Evolutionary conservation across 1,284 basidiomycete species (phyloP).

Genomic region (Trichosporon sp.): DNA sequence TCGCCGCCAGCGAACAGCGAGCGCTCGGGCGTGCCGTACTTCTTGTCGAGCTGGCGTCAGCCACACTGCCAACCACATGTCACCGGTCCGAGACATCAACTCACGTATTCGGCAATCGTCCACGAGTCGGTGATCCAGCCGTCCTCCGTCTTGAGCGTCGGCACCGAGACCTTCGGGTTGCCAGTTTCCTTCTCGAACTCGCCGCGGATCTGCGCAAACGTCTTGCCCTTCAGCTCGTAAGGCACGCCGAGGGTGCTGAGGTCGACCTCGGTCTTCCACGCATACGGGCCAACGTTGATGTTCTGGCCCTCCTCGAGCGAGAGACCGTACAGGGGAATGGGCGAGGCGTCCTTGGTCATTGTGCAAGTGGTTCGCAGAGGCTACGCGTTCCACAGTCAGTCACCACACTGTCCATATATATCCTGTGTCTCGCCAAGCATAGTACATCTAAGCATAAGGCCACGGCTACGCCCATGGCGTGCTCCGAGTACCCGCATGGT

Average conservation of each 20-base stretch:
- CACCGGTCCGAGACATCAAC: not conserved
- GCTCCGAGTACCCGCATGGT: not conserved
- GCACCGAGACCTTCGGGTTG: conserved; percentile 34
- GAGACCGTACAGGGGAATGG: conserved; percentile 9
- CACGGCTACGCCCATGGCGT: not conserved
- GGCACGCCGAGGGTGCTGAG: conserved; percentile 26
- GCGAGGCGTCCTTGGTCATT: conserved; percentile 1
- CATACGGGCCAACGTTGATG: conserved; percentile 16
- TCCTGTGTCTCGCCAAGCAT: too few relatives aligned
- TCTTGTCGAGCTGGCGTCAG: conserved; percentile 26
- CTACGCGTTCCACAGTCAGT: too few relatives aligned
- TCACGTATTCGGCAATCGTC: conserved; percentile 33
- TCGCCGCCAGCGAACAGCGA: conserved; percentile 26
- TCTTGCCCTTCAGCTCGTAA: conserved; percentile 14
- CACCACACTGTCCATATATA: too few relatives aligned
- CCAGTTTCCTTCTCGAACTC: conserved; percentile 25
- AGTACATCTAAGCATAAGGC: not conserved
- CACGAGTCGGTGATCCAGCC: conserved; percentile 32
- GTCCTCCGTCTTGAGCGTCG: conserved; percentile 25
- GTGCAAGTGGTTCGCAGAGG: not conserved
- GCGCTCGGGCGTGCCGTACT: conserved; percentile 23
- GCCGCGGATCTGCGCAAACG: conserved; percentile 26
- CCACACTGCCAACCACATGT: not conserved
- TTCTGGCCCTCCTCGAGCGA: conserved; percentile 10
- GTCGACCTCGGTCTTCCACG: conserved; percentile 16